Percentiles rank a stretch among this genome's conserved stretches.
These are phyloP conservation scores for Colletotrichum sp. DNA, from an alignment of 2,329 filamentous ascomycete species.

Conservation along the genomic window DNA sequence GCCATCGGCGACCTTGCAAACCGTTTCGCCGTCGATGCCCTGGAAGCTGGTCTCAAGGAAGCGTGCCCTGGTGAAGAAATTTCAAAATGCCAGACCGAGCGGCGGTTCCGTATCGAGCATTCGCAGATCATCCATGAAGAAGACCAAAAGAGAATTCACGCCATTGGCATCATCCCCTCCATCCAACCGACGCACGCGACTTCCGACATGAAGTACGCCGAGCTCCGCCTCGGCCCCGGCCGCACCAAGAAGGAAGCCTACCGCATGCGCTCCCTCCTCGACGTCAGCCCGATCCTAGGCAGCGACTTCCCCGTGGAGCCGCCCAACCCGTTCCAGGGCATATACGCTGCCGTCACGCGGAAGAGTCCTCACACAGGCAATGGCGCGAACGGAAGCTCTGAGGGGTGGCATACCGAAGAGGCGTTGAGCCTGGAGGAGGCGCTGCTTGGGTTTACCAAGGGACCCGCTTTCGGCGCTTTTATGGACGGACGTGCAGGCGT, in stretches of 20 bases:
- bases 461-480: slow-evolving; percentile 39
- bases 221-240: slow-evolving; percentile 59
- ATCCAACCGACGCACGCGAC: slow-evolving; percentile 77
- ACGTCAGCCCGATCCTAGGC: slow-evolving; percentile 61
- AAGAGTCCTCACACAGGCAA: slow-evolving; percentile 62
- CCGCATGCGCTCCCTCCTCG: slow-evolving; percentile 67
- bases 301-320: slow-evolving; percentile 78
- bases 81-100: slow-evolving; percentile 55
- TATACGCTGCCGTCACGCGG: slow-evolving; percentile 71
- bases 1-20: slow-evolving; percentile 76
- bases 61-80: slow-evolving; percentile 52
- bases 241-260: slow-evolving; percentile 66
- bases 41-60: slow-evolving; percentile 59
- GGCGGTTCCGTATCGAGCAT: slow-evolving; percentile 73
- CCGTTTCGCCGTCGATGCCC: slow-evolving; percentile 66
- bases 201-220: slow-evolving; percentile 72
- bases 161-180: slow-evolving; percentile 68
- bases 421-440: slow-evolving; percentile 64
- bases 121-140: slow-evolving; percentile 71
- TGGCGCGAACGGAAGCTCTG: slow-evolving; percentile 48
- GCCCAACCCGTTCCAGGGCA: slow-evolving; percentile 69
- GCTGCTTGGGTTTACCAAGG: slow-evolving; percentile 37
- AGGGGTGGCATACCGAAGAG: slow-evolving; percentile 66
- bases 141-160: slow-evolving; percentile 65
- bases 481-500: slow-evolving; percentile 63